Evolutionary conservation across 2,329 filamentous ascomycete species (phyloP).

Genomic region (Dactylellina leptospora): DNA sequence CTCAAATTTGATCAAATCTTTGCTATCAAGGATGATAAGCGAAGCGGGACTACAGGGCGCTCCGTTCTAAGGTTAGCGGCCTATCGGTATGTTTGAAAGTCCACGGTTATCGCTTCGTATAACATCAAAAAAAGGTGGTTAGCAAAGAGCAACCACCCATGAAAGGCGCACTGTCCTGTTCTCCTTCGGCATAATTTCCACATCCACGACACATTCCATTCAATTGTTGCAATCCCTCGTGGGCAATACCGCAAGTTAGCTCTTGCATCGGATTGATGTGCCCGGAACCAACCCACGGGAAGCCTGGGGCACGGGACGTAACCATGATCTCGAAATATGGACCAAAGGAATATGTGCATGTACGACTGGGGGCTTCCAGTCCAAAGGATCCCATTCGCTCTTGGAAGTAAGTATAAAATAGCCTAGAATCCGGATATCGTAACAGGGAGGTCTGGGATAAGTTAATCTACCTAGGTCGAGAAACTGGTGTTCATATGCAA

Average conservation of each 20-base stretch:
- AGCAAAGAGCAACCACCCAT: no score
- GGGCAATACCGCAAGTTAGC: not conserved
- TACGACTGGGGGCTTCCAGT: slow-evolving; percentile 21
- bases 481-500: slow-evolving; percentile 12
- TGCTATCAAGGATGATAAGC: no score
- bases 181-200: no score
- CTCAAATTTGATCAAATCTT: no score
- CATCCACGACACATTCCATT: no score
- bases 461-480: slow-evolving; percentile 18
- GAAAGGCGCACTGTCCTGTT: no score
- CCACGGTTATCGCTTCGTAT: no score
- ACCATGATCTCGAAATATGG: slow-evolving; percentile 19
- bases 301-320: not conserved
- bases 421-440: slow-evolving; percentile 14
- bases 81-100: no score
- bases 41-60: no score
- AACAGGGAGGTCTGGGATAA: slow-evolving; percentile 16
- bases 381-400: slow-evolving; percentile 32
- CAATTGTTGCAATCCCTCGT: no score
- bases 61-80: no score
- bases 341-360: slow-evolving; percentile 47
- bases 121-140: no score
- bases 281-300: not conserved
- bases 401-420: slow-evolving; percentile 26
- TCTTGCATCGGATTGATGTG: not conserved